Conservation (phyloP, 1,139 yeast genomes). For the Candida freyschussii region DNA sequence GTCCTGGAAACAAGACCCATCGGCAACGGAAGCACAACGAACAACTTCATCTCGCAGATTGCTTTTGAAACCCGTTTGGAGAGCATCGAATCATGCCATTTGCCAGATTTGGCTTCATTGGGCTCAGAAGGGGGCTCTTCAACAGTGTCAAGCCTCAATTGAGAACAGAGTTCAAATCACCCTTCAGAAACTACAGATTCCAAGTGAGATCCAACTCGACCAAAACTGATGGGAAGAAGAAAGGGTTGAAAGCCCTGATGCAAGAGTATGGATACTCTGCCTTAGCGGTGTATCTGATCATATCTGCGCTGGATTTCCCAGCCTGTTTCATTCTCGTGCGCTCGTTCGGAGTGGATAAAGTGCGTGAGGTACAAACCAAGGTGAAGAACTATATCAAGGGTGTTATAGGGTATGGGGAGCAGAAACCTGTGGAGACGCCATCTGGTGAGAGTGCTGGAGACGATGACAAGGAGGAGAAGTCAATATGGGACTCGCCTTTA, state of each 20-base stretch:
- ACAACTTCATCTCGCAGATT: too few species aligned
- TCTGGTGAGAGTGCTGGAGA: conserved; percentile 20
- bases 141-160: too few species aligned
- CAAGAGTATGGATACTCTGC: conserved; percentile 92
- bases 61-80: too few species aligned
- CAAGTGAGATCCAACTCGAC: conserved; percentile 18
- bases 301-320: conserved; percentile 75
- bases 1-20: too few species aligned
- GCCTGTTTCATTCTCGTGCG: conserved; percentile 79
- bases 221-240: conserved; percentile 22
- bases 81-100: too few species aligned
- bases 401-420: conserved; percentile 45
- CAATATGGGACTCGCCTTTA: conserved; percentile 40
- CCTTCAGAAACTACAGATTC: conserved; percentile 3
- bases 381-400: conserved; percentile 58
- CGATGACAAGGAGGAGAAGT: conserved; percentile 16
- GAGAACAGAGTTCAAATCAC: too few species aligned
- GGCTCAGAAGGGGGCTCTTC: too few species aligned
- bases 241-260: conserved; percentile 63
- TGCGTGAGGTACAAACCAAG: conserved; percentile 59
- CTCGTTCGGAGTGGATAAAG: conserved; percentile 76
- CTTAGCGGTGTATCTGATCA: conserved; percentile 71
- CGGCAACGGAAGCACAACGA: too few species aligned
- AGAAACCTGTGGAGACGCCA: conserved; percentile 18
- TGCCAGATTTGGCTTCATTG: too few species aligned